Percentiles rank a stretch among this genome's conserved stretches.
Evolutionary conservation across 352 stramenopile species (phyloP).

Genomic region (Pilasporangium apinafurcum): DNA sequence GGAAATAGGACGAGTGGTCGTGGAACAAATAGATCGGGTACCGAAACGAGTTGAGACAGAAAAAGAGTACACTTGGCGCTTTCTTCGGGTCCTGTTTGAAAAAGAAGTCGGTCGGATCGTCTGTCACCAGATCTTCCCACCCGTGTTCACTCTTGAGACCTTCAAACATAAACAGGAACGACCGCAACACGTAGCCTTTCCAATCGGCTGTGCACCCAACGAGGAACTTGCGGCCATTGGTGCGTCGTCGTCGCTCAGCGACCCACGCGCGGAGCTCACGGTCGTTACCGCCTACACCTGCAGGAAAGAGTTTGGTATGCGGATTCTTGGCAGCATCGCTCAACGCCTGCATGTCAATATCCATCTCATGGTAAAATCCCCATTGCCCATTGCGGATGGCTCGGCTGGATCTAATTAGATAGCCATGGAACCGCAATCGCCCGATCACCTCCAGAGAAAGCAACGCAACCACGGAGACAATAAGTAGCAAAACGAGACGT

Average conservation of each 20-base stretch:
- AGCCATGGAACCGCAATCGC: slow-evolving; percentile 44
- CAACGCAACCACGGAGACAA: slow-evolving; percentile 17
- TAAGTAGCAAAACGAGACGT: slow-evolving; percentile 19
- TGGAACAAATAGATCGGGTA: slow-evolving; percentile 61
- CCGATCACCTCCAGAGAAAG: slow-evolving; percentile 38
- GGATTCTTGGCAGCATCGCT: slow-evolving; percentile 22
- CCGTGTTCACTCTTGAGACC: slow-evolving; percentile 52
- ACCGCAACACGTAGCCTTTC: slow-evolving; percentile 58
- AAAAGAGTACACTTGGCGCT: slow-evolving; percentile 63
- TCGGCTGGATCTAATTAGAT: slow-evolving; percentile 20
- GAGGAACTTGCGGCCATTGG: slow-evolving; percentile 67
- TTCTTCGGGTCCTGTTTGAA: slow-evolving; percentile 55
- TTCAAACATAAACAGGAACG: slow-evolving; percentile 60
- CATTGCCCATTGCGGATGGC: slow-evolving; percentile 38
- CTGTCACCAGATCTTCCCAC: slow-evolving; percentile 60
- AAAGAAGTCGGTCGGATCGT: slow-evolving; percentile 49
- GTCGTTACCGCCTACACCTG: slow-evolving; percentile 18
- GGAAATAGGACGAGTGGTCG: slow-evolving; percentile 58
- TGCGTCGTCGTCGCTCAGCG: slow-evolving; percentile 44
- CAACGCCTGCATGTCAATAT: slow-evolving; percentile 57
- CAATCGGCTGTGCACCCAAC: slow-evolving; percentile 58
- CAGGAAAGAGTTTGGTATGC: slow-evolving; percentile 34
- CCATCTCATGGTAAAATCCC: slow-evolving; percentile 80
- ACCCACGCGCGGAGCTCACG: slow-evolving; percentile 62
- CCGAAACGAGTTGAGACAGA: slow-evolving; percentile 72